Evolutionary conservation across 371 early-diverging fungal species (phyloP), one percentile per base, ranked within the genome.

Genomic region (Lichtheimia corymbifera): DNA sequence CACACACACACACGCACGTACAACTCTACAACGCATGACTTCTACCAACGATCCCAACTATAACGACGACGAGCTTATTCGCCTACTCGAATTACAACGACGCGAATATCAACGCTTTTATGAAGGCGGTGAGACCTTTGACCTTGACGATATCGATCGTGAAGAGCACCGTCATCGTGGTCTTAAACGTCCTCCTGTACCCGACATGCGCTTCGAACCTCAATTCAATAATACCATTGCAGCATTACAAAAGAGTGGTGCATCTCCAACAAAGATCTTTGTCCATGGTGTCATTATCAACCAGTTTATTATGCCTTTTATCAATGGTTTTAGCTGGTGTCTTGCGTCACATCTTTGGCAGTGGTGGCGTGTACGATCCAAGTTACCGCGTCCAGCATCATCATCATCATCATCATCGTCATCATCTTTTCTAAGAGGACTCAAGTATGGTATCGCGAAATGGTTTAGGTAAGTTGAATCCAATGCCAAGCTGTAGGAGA

Each of bases 151-250:
- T 20, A 60, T 62, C n/a, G 64, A 62, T 13, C 64, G 67, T 47
- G 67, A 20, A 53, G 62, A 27, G 45, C 13, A 53, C 42, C 62
- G 58, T 42, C 44, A 56, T 47, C 22, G 59, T 30, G 50, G 58
- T 54, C 22, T 58, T 56, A 55, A 56, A 12, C 63, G 68, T 18
- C 81, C 78, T 17, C 65, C 74, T 22, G 62, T 81, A 17, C 81
- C 81, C 2, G 81, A 81, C n/a, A 66, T 78, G 68, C 73, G 81
- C 0, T 81, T 74, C 20, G 81, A 76, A 40, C 66, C 71, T 12
- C 78, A 77, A 45, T 71, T 81, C 51, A 68, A 72, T 40, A 64
- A 69, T 15, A 57, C 69, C 5, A 64, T 81, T n/a, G 56, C 58
- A 6, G 47, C 57, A 14, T 50, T 77, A 30, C 50, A 70, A 42